A percentile compares a stretch with the other conserved stretches of the same genome.
These are phyloP conservation scores for Edaphochlamys debaryana DNA, from an alignment of 139 green algal genomes.

Conservation along the genomic window DNA sequence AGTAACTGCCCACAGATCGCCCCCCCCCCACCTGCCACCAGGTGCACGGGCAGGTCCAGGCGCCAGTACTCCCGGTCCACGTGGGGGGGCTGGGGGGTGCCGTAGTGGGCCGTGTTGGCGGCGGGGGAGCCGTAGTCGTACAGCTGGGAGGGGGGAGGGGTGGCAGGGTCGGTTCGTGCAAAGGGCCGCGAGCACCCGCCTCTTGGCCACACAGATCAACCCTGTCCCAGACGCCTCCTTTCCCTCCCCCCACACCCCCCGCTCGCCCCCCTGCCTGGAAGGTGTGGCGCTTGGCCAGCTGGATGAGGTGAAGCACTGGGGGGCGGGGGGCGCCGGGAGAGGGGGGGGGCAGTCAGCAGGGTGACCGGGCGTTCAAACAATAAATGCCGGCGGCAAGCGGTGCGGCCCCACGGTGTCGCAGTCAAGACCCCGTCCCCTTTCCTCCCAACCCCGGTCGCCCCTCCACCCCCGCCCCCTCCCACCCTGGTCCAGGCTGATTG, in stretches of 20 bases:
- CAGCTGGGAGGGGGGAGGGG: too few species aligned
- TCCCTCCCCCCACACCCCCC: too few species aligned
- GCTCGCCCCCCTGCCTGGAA: constrained; percentile 58
- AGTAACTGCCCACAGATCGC: too few species aligned
- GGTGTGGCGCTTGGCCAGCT: constrained; percentile 56
- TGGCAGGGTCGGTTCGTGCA: too few species aligned
- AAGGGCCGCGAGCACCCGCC: too few species aligned
- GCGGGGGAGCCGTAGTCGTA: constrained; percentile 85
- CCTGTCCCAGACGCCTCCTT: too few species aligned
- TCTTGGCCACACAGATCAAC: too few species aligned
- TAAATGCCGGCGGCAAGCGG: too few species aligned
- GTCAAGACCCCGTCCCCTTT: background rate
- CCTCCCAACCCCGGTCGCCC: too few species aligned
- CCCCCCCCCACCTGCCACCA: too few species aligned
- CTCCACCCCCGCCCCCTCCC: background rate
- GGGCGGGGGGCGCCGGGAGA: background rate
- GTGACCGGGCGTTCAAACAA: too few species aligned
- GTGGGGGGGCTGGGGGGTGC: constrained; percentile 69
- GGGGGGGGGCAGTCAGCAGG: background rate
- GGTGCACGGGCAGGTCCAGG: constrained; percentile 85
- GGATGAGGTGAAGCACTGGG: constrained; percentile 65
- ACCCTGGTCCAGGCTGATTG: constrained; percentile 76
- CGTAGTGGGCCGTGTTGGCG: constrained; percentile 78
- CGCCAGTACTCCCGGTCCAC: constrained; percentile 79
- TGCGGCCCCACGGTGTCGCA: too few species aligned